These are phyloP conservation scores for Botryotinia convoluta DNA, from an alignment of 2,329 filamentous ascomycete species.

Conservation along the genomic window DNA sequence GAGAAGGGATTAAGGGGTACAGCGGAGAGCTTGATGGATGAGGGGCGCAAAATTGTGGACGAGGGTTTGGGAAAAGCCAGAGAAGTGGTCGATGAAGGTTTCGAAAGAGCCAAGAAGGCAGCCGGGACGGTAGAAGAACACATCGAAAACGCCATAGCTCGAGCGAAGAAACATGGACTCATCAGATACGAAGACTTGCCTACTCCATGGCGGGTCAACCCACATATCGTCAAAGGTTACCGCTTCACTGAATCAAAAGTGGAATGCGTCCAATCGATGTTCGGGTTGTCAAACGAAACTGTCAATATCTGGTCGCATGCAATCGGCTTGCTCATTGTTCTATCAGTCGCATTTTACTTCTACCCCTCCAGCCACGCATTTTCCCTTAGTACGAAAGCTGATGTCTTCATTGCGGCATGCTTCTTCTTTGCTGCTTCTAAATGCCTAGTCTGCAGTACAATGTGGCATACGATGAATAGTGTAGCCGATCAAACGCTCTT, in stretches of 20 bases:
- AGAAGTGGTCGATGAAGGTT: constrained; percentile 74
- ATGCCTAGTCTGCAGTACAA: constrained; percentile 88
- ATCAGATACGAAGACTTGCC: constrained; percentile 89
- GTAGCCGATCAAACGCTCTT: constrained; percentile 87
- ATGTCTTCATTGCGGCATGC: constrained; percentile 85
- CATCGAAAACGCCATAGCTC: constrained; percentile 72
- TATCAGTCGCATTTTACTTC: constrained; percentile 90
- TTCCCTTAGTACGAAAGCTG: constrained; percentile 77
- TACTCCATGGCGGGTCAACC: constrained; percentile 89
- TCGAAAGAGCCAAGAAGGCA: constrained; percentile 79
- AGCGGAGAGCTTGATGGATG: constrained; percentile 70
- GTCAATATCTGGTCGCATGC: constrained; percentile 98
- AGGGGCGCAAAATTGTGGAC: constrained; percentile 77
- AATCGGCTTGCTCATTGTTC: constrained; percentile 81
- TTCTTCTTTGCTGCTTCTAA: constrained; percentile 97
- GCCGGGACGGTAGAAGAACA: constrained; percentile 80
- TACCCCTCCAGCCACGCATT: constrained; percentile 90
- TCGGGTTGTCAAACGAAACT: constrained; percentile 84
- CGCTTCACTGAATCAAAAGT: constrained; percentile 90
- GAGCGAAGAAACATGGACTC: constrained; percentile 76
- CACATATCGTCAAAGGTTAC: constrained; percentile 87
- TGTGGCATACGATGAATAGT: constrained; percentile 99
- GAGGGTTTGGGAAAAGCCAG: constrained; percentile 72
- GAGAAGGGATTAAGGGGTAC: constrained; percentile 74
- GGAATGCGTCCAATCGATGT: constrained; percentile 81